A percentile compares a stretch with the other conserved stretches of the same genome.
Evolutionary conservation across 805 yeast species (phyloP).

Genomic region (Kazachstania africana): DNA sequence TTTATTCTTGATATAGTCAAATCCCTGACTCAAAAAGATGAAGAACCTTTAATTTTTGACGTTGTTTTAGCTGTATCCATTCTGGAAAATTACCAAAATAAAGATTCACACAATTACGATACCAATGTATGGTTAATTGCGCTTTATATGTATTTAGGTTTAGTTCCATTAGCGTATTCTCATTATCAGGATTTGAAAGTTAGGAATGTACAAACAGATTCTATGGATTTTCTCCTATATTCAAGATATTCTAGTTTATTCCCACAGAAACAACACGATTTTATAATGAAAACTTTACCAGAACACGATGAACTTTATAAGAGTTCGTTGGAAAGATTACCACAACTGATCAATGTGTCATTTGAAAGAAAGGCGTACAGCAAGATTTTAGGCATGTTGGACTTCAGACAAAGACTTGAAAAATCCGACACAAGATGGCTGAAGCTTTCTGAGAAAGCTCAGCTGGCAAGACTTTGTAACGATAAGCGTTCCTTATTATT

Average conservation of each 20-base stretch:
- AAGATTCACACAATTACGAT: slow-evolving; percentile 65
- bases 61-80: slow-evolving; percentile 36
- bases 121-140: slow-evolving; percentile 60
- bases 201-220: slow-evolving; percentile 68
- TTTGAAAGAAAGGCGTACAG: slow-evolving; percentile 50
- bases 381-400: slow-evolving; percentile 55
- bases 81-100: slow-evolving; percentile 41
- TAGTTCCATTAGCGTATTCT: slow-evolving; percentile 35
- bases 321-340: slow-evolving; percentile 37
- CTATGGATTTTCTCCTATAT: slow-evolving; percentile 42
- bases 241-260: slow-evolving; percentile 36
- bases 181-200: slow-evolving; percentile 48
- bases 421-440: slow-evolving; percentile 38
- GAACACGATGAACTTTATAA: slow-evolving; percentile 39
- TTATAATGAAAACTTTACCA: slow-evolving; percentile 20
- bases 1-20: slow-evolving; percentile 46
- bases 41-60: slow-evolving; percentile 14
- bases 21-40: slow-evolving; percentile 15
- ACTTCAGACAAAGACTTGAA: slow-evolving; percentile 41
- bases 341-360: slow-evolving; percentile 39
- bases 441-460: slow-evolving; percentile 11
- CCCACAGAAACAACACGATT: slow-evolving; percentile 32
- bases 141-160: slow-evolving; percentile 48
- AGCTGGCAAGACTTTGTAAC: slow-evolving; percentile 21
- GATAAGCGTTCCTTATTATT: slow-evolving; percentile 17